These are phyloP conservation scores for Phytopythium helicoides DNA, from an alignment of 352 stramenopile species.

Conservation along the genomic window DNA sequence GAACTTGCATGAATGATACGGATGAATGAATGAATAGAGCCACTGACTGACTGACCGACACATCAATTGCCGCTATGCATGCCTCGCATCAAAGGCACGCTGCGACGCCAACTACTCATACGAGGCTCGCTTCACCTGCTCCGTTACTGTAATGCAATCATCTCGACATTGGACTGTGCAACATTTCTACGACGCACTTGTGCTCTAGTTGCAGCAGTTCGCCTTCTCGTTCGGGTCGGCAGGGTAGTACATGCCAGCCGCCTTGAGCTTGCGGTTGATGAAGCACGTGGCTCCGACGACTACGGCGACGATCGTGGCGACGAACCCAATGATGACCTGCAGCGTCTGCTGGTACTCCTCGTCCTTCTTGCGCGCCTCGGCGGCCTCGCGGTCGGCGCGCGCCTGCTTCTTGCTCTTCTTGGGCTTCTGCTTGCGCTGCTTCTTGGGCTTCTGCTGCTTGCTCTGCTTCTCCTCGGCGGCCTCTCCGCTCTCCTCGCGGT, in stretches of 20 bases:
- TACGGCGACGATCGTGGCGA: conserved; percentile 61
- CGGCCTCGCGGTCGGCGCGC: conserved; percentile 48
- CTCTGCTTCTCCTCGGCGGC: conserved; percentile 22
- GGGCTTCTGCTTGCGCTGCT: conserved; percentile 49
- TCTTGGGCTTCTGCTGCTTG: conserved; percentile 32
- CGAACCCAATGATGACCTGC: conserved; percentile 66
- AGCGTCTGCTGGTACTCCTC: conserved; percentile 68
- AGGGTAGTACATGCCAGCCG: conserved; percentile 74
- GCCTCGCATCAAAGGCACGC: too few species aligned
- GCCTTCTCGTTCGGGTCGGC: conserved; percentile 50
- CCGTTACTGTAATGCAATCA: too few species aligned
- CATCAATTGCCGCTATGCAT: too few species aligned
- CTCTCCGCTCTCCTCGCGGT: conserved; percentile 29
- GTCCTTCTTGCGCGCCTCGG: conserved; percentile 57
- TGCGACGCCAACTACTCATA: too few species aligned
- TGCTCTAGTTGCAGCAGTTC: conserved; percentile 46
- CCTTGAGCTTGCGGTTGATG: conserved; percentile 87
- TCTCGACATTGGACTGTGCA: too few species aligned
- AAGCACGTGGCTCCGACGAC: conserved; percentile 52
- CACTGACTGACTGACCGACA: too few species aligned
- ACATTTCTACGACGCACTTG: too few species aligned
- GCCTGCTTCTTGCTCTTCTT: conserved; percentile 68
- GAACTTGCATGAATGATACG: too few species aligned
- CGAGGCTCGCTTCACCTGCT: too few species aligned
- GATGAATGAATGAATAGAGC: too few species aligned